Percentiles rank a stretch among this genome's conserved stretches.
Conservation (phyloP, 805 yeast genomes). For the Trichomonascus vanleenenianus region DNA sequence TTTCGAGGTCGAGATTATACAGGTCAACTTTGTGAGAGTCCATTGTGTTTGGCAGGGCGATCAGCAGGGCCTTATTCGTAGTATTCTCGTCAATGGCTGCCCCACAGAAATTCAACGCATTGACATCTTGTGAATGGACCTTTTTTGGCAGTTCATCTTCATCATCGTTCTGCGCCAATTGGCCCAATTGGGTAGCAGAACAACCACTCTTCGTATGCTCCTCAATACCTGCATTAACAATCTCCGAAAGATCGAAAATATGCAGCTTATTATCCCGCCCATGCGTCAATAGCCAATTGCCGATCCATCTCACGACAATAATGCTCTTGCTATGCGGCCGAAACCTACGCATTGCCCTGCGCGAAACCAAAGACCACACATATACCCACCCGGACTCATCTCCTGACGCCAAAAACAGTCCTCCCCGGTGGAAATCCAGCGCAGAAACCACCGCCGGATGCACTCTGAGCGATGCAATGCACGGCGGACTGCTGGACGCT, state of each 20-base stretch:
- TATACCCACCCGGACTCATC: constrained; percentile 58
- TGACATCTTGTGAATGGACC: constrained; percentile 53
- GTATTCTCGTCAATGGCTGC: constrained; percentile 41
- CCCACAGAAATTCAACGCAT: constrained; percentile 64
- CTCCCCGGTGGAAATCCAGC: constrained; percentile 24
- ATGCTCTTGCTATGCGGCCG: constrained; percentile 49
- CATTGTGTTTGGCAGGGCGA: constrained; percentile 56
- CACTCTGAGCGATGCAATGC: constrained; percentile 22
- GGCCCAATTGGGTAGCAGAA: background rate
- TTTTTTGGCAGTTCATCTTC: constrained; percentile 26
- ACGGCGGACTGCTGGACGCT: no score
- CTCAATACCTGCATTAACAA: no score
- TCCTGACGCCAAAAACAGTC: constrained; percentile 40
- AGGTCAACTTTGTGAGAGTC: constrained; percentile 61
- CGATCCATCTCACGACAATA: constrained; percentile 39
- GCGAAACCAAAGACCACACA: constrained; percentile 54
- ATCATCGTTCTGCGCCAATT: constrained; percentile 16
- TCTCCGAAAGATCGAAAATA: constrained; percentile 22
- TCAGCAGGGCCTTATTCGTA: no score
- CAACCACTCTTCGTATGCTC: no score
- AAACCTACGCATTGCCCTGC: constrained; percentile 53
- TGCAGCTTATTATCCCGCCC: constrained; percentile 51
- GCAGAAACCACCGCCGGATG: constrained; percentile 28
- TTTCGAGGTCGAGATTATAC: constrained; percentile 7
- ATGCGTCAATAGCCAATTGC: constrained; percentile 44